Conservation (phyloP, 805 yeast species). For the Ogataea naganishii region DNA sequence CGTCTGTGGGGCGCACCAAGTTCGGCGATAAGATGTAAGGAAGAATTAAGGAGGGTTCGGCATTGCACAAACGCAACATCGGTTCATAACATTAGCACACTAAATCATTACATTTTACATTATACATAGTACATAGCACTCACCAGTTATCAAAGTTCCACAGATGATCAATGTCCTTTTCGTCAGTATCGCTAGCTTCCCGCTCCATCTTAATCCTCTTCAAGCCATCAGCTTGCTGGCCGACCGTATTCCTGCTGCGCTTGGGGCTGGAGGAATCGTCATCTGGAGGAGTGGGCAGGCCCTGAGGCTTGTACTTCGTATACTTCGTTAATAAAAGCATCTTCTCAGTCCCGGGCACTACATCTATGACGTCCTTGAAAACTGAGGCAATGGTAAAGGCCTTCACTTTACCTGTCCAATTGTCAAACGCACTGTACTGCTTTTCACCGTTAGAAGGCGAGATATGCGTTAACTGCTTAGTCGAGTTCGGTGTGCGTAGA, state of each 20-base stretch:
- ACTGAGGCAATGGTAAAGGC: conserved; percentile 36
- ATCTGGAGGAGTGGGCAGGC: conserved; percentile 32
- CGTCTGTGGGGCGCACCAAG: no score
- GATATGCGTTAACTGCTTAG: conserved; percentile 1
- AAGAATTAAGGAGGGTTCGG: no score
- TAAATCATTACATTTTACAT: background rate
- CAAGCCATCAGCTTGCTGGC: conserved; percentile 4
- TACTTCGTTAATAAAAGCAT: conserved; percentile 5
- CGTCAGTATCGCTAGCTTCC: conserved; percentile 5
- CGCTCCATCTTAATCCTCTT: conserved; percentile 12
- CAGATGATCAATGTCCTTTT: conserved; percentile 7
- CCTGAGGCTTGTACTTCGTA: no score
- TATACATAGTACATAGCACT: conserved; percentile 5
- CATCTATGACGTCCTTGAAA: conserved; percentile 32
- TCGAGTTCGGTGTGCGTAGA: conserved; percentile 22
- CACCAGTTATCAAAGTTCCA: conserved; percentile 27
- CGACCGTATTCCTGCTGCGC: conserved; percentile 7
- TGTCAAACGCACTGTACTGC: no score
- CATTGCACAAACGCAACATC: no score
- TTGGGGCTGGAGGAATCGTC: conserved; percentile 9
- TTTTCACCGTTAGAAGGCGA: background rate
- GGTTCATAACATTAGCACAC: background rate
- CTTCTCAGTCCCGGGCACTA: conserved; percentile 12
- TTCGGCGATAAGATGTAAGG: no score
- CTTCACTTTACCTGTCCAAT: conserved; percentile 32